Conservation (phyloP, 2,329 filamentous ascomycete genomes). For the Rhexocercosporidium sp. region DNA sequence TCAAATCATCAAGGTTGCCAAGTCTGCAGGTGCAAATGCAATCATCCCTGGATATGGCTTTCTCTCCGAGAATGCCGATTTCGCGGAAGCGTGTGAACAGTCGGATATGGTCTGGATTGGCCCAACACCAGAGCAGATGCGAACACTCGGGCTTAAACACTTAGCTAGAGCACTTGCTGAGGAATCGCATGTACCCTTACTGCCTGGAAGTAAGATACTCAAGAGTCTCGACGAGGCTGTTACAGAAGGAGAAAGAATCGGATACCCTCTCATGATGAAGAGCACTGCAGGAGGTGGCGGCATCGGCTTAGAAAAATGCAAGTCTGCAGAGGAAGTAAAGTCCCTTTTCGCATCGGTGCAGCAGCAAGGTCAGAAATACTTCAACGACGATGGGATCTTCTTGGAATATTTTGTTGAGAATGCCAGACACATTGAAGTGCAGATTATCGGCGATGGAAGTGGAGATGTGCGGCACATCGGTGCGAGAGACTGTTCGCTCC, state of each 20-base stretch:
- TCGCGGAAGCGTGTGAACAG: constrained; percentile 57
- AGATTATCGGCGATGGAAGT: constrained; percentile 51
- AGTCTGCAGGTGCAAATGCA: constrained; percentile 57
- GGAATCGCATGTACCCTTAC: background rate
- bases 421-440: constrained; percentile 53
- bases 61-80: constrained; percentile 66
- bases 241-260: constrained; percentile 39
- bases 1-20: constrained; percentile 43
- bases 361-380: constrained; percentile 10
- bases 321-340: constrained; percentile 48
- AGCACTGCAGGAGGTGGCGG: constrained; percentile 65
- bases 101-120: constrained; percentile 16
- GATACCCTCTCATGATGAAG: constrained; percentile 57
- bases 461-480: constrained; percentile 47
- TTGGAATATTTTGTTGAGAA: constrained; percentile 51
- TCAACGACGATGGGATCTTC: constrained; percentile 40
- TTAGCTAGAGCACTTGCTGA: constrained; percentile 13
- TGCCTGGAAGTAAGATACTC: constrained; percentile 11
- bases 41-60: constrained; percentile 74
- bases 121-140: constrained; percentile 14
- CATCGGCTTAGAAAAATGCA: constrained; percentile 57
- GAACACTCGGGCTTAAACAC: constrained; percentile 16
- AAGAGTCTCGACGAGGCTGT: constrained; percentile 5
- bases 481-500: constrained; percentile 55
- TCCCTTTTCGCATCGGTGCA: constrained; percentile 49